Percentiles rank a stretch among this genome's conserved stretches.
phyloP scores from a whole-genome alignment of 176 grass and related monocot genomes.

The Triticum dicoccoides region DNA sequence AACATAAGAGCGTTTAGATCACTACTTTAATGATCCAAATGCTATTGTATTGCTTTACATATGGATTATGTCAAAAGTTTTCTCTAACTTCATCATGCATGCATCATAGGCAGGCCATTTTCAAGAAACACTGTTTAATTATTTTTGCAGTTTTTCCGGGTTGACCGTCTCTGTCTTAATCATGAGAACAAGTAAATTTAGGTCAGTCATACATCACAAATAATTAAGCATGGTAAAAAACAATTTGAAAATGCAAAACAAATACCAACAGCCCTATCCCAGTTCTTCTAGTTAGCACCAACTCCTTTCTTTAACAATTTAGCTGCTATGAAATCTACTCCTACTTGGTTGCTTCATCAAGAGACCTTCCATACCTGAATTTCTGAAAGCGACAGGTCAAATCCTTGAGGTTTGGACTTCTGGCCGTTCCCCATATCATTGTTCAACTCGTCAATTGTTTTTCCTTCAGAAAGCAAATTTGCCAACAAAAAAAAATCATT shows the following conservation, averaged over 20 bases:
- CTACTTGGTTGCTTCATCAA: conserved; percentile 15
- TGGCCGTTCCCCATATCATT: background rate
- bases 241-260: background rate
- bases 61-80: no score
- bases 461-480: background rate
- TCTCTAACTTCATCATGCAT: background rate
- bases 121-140: background rate
- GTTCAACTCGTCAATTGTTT: background rate
- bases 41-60: no score
- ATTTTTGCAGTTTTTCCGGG: background rate
- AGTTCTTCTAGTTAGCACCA: background rate
- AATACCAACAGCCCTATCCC: background rate
- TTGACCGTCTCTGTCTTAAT: background rate
- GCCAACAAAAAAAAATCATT: background rate
- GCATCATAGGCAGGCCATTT: background rate
- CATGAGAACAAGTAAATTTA: background rate
- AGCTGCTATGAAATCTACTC: background rate
- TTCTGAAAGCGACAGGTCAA: background rate
- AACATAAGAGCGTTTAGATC: no score
- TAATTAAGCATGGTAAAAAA: background rate
- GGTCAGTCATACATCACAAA: conserved; percentile 2
- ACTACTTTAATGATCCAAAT: no score
- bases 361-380: background rate
- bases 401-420: conserved; percentile 11
- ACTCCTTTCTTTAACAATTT: background rate